Percentiles rank a stretch among this genome's conserved stretches.
Conservation (phyloP, 768 basidiomycete species). For the Agaricus subrufescens region DNA sequence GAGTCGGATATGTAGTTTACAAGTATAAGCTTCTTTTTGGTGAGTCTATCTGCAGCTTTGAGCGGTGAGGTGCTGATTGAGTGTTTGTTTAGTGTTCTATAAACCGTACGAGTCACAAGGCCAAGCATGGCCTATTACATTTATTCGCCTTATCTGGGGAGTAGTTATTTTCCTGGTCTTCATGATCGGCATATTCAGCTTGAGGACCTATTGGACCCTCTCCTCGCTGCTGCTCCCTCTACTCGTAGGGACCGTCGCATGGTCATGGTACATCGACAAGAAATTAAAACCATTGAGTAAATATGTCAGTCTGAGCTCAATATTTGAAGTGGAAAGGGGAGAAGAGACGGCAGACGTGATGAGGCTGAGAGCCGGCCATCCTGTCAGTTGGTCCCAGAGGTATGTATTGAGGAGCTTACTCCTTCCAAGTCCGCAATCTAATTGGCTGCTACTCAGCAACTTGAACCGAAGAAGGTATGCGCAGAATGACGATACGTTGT, state of each 20-base stretch:
- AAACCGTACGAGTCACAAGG: conserved; percentile 98
- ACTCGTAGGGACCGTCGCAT: conserved; percentile 66
- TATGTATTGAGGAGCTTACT: conserved; percentile 22
- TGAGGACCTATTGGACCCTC: conserved; percentile 42
- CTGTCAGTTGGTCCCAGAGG: conserved; percentile 89
- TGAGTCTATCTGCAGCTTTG: conserved; percentile 31
- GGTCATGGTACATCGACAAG: conserved; percentile 75
- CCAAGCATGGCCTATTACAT: conserved; percentile 97
- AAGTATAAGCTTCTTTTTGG: conserved; percentile 97
- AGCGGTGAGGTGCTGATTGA: neutral
- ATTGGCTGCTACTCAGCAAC: conserved; percentile 43
- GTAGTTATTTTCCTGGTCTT: conserved; percentile 91
- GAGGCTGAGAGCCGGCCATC: conserved; percentile 74
- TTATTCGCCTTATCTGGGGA: conserved; percentile 87
- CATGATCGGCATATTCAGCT: conserved; percentile 94
- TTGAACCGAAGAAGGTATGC: conserved; percentile 85
- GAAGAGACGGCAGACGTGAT: conserved; percentile 80
- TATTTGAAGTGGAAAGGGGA: conserved; percentile 86
- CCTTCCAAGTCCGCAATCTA: neutral
- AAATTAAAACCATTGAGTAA: conserved; percentile 70
- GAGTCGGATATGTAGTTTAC: conserved; percentile 93
- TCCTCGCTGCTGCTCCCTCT: conserved; percentile 69
- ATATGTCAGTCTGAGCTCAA: conserved; percentile 81
- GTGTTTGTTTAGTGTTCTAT: conserved; percentile 72
- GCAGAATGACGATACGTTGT: conserved; percentile 89